Evolutionary conservation across 306 rosid species (phyloP), one percentile per base, ranked within the genome.

Genomic region (Vigna hirtella): DNA sequence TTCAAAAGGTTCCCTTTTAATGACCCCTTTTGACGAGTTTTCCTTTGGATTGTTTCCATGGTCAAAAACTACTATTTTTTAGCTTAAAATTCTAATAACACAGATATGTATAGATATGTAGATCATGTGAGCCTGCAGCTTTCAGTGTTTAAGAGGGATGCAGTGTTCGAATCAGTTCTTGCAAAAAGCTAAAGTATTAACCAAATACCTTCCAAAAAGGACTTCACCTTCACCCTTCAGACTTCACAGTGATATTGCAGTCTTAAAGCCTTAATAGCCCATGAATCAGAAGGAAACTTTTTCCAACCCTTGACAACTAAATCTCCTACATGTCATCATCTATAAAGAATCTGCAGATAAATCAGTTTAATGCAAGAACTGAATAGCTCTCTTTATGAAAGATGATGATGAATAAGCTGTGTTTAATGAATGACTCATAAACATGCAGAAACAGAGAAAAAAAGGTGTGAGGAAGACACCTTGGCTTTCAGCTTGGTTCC

Each of bases 141-240:
- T 58, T 65, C 59, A 59, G 57, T 45, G 1, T 13, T 73, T 47
- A 38, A 13, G 67, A 64, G 20, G 67, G 22, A 42, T 51, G 36
- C 51, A 47, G 13, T 57, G 58, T 61, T 51, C 24, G 57, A 66
- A 72, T 50, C 52, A 32, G 42, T 36, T 69, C 6, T 69, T 58
- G 49, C 15, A 10, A 59, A 20, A 67, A 68, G 72, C 40, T 81
- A 47, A 52, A 34, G 3, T 70, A 51, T 18, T 17, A 70, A 80
- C 56, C 5, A 18, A 64, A 61, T 77, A 85, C 89, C 89, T 85
- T 80, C 56, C 48, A 69, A 24, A 53, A 30, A 69, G 13, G 13
- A 36, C 4, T 68, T 78, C 20, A 50, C 20, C 14, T 55, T 9
- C 69, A 74, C 50, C 4, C 34, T 30, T 30, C 9, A 50, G 20